phyloP scores from a whole-genome alignment of 495 filamentous ascomycete species.

The Daldinia loculata region DNA sequence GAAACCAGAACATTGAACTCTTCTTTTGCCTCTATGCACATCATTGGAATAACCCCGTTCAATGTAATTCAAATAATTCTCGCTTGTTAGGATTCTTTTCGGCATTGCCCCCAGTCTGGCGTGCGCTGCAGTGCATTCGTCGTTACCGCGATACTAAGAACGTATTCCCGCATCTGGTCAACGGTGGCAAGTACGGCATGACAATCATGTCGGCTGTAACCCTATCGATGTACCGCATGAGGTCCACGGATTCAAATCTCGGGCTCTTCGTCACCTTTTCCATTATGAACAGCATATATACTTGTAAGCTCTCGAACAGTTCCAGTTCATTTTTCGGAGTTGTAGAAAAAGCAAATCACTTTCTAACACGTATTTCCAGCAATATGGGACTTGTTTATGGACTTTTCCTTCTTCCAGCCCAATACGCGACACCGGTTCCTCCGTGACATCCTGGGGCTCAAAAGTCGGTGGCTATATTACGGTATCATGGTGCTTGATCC shows the following conservation, averaged over 20 bases:
- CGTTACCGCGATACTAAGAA: conserved; percentile 89
- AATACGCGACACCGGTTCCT: conserved; percentile 74
- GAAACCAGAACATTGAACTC: conserved; percentile 79
- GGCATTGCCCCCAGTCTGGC: conserved; percentile 85
- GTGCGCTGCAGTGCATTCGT: conserved; percentile 86
- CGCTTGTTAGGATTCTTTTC: conserved; percentile 85
- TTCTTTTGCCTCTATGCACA: conserved; percentile 94
- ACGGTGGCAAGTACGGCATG: conserved; percentile 89
- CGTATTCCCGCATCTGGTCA: conserved; percentile 90
- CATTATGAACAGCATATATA: conserved; percentile 81
- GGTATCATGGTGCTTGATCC: conserved; percentile 83
- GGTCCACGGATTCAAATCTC: conserved; percentile 60
- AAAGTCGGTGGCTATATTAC: conserved; percentile 83
- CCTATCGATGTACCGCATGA: conserved; percentile 82
- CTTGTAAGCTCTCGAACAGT: conserved; percentile 59
- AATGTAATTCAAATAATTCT: conserved; percentile 88
- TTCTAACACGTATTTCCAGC: conserved; percentile 49
- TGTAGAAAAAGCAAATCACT: neutral
- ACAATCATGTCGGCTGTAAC: conserved; percentile 81
- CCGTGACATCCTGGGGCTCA: conserved; percentile 81
- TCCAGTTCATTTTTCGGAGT: neutral
- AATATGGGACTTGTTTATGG: conserved; percentile 97
- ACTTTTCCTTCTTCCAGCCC: conserved; percentile 86
- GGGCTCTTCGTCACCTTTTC: conserved; percentile 82
- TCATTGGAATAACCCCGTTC: conserved; percentile 71